Conservation (phyloP, 768 basidiomycete genomes). For the Strobilomyces echinocephalus region DNA sequence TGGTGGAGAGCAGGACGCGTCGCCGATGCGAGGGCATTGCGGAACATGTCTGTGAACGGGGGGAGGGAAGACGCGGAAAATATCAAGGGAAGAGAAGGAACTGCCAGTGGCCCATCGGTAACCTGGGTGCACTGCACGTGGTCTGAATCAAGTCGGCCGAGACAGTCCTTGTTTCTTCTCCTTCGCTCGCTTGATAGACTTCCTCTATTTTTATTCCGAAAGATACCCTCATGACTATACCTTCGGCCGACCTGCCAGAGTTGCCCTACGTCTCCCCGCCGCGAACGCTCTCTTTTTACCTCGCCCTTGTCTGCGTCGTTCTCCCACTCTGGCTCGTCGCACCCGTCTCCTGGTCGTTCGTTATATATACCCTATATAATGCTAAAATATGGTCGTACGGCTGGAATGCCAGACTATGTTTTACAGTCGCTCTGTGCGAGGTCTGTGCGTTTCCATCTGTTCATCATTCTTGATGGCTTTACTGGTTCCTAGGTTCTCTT, state of each 20-base stretch:
- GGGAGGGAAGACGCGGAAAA: slow-evolving; percentile 14
- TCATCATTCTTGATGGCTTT: background rate
- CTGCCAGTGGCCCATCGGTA: background rate
- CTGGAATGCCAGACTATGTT: slow-evolving; percentile 36
- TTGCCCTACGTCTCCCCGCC: slow-evolving; percentile 37
- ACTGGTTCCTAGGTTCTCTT: slow-evolving; percentile 53
- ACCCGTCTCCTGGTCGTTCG: slow-evolving; percentile 64
- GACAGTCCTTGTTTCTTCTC: background rate
- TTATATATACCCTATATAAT: slow-evolving; percentile 42
- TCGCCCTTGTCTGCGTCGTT: slow-evolving; percentile 52
- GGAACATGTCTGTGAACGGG: slow-evolving; percentile 45
- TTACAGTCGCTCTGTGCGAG: slow-evolving; percentile 55
- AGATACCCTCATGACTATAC: slow-evolving; percentile 11
- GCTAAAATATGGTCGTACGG: slow-evolving; percentile 40
- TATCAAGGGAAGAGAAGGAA: slow-evolving; percentile 34
- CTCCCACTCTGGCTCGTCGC: slow-evolving; percentile 60
- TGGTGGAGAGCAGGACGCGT: slow-evolving; percentile 50
- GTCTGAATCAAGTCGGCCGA: background rate
- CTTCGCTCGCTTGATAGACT: background rate
- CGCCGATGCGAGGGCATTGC: slow-evolving; percentile 55
- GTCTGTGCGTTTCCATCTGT: slow-evolving; percentile 33
- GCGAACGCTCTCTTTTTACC: slow-evolving; percentile 51
- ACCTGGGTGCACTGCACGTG: background rate
- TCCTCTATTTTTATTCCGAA: background rate
- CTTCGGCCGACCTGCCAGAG: slow-evolving; percentile 18